Conservation (phyloP, 2,329 filamentous ascomycete species). For the Aspergillus quadrilineatus region DNA sequence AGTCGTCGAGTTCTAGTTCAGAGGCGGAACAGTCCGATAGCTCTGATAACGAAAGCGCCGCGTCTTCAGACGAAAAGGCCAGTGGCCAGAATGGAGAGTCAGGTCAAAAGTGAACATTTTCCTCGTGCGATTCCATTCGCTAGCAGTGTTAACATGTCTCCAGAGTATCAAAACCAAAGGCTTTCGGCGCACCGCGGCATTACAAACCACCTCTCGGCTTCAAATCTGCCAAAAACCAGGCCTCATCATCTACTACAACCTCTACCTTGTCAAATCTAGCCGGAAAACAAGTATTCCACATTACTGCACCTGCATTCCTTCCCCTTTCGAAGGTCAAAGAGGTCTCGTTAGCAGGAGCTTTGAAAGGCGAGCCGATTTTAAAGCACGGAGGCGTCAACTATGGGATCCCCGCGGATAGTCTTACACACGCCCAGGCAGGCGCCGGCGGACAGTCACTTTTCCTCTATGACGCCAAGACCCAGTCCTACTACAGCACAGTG, state of each 20-base stretch:
- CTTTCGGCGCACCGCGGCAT: slow-evolving; percentile 31
- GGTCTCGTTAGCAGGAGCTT: slow-evolving; percentile 42
- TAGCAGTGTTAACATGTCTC: slow-evolving; percentile 14
- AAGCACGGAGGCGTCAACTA: slow-evolving; percentile 45
- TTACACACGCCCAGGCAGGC: slow-evolving; percentile 24
- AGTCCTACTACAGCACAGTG: slow-evolving; percentile 33
- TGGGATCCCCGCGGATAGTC: slow-evolving; percentile 37
- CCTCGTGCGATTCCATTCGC: background rate
- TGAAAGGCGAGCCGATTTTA: slow-evolving; percentile 43
- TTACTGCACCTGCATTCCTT: slow-evolving; percentile 47
- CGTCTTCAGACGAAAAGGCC: slow-evolving; percentile 8
- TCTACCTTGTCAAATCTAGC: slow-evolving; percentile 40
- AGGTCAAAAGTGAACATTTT: slow-evolving; percentile 7
- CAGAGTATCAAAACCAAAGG: slow-evolving; percentile 2
- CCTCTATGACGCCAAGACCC: slow-evolving; percentile 36
- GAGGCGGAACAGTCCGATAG: slow-evolving; percentile 10
- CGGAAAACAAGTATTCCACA: slow-evolving; percentile 51
- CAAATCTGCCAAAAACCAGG: slow-evolving; percentile 36
- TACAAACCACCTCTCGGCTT: slow-evolving; percentile 48
- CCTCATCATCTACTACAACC: slow-evolving; percentile 33
- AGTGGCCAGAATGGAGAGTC: background rate
- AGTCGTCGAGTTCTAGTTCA: slow-evolving; percentile 14
- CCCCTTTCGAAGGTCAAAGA: slow-evolving; percentile 47
- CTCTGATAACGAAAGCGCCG: slow-evolving; percentile 16
- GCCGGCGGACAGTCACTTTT: slow-evolving; percentile 34